phyloP scores from a whole-genome alignment of 1,284 basidiomycete species.

The Apiotrichum gamsii region DNA sequence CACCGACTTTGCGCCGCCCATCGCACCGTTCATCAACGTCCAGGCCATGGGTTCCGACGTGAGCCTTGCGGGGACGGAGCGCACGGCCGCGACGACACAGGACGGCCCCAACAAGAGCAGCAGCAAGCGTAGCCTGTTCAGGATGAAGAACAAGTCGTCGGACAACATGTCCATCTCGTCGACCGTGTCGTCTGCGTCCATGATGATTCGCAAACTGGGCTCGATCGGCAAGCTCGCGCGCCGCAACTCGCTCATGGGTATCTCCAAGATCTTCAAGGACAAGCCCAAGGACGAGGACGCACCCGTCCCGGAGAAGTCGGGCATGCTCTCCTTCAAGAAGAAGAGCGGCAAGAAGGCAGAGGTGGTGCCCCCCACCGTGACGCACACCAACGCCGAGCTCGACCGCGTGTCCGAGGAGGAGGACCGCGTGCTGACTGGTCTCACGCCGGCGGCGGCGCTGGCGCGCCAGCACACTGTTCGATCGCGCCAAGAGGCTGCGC shows the following conservation, averaged over 20 bases:
- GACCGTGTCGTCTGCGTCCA: conserved; percentile 91
- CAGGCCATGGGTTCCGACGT: conserved; percentile 36
- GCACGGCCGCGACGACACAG: conserved; percentile 28
- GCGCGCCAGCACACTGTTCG: conserved; percentile 73
- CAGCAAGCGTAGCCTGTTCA: conserved; percentile 55
- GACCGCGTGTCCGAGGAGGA: conserved; percentile 55
- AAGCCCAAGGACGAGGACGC: conserved; percentile 61
- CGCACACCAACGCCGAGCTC: conserved; percentile 77
- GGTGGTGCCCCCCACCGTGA: conserved; percentile 67
- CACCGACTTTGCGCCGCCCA: conserved; percentile 22
- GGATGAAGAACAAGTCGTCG: conserved; percentile 85
- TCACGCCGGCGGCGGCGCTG: conserved; percentile 87
- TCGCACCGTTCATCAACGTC: conserved; percentile 29
- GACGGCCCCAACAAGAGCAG: conserved; percentile 36
- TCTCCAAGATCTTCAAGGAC: conserved; percentile 91
- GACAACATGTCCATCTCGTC: conserved; percentile 96
- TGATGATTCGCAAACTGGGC: conserved; percentile 96
- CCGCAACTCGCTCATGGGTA: conserved; percentile 77
- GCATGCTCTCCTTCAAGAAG: conserved; percentile 41
- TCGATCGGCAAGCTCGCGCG: conserved; percentile 86
- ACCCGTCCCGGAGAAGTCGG: conserved; percentile 44
- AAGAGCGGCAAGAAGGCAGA: conserved; percentile 48
- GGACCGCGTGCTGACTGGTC: conserved; percentile 60
- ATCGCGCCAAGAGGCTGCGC: conserved; percentile 62
- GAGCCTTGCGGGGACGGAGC: conserved; percentile 38